A percentile compares a stretch with the other conserved stretches of the same genome.
Evolutionary conservation across 1,284 basidiomycete species (phyloP).

Genomic region (Vanrija humicola): DNA sequence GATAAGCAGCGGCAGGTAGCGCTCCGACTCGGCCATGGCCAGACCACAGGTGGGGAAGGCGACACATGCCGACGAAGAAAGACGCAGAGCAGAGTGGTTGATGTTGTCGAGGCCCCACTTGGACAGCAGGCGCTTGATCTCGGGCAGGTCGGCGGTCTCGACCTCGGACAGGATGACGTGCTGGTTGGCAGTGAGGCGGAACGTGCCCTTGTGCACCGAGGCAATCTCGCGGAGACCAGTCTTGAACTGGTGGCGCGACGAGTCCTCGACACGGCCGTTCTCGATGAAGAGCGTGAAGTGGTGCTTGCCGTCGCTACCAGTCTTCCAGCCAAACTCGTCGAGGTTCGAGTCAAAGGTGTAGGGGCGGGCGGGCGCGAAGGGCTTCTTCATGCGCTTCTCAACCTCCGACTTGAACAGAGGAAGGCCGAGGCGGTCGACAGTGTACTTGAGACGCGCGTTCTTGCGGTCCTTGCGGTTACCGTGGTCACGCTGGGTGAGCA

Average conservation of each 20-base stretch:
- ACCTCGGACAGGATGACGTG: slow-evolving; percentile 89
- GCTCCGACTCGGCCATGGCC: slow-evolving; percentile 92
- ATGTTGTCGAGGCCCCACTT: slow-evolving; percentile 92
- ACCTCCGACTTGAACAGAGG: slow-evolving; percentile 83
- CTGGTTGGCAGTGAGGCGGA: slow-evolving; percentile 93
- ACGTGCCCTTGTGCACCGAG: slow-evolving; percentile 85
- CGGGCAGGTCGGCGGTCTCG: slow-evolving; percentile 63
- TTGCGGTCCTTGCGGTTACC: slow-evolving; percentile 78
- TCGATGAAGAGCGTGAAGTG: slow-evolving; percentile 96
- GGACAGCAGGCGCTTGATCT: slow-evolving; percentile 73
- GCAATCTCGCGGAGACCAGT: slow-evolving; percentile 88
- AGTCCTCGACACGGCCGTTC: slow-evolving; percentile 94
- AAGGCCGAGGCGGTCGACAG: slow-evolving; percentile 89
- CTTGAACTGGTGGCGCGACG: slow-evolving; percentile 86
- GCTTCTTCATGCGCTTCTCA: slow-evolving; percentile 80
- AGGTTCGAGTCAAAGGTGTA: slow-evolving; percentile 86
- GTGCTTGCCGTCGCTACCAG: slow-evolving; percentile 80
- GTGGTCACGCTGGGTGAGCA: slow-evolving; percentile 92
- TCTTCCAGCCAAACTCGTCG: slow-evolving; percentile 91
- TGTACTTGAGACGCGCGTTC: slow-evolving; percentile 95
- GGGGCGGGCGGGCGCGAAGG: slow-evolving; percentile 66
- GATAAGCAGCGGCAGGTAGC: slow-evolving; percentile 90
- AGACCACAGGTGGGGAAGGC: slow-evolving; percentile 96
- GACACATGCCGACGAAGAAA: slow-evolving; percentile 90
- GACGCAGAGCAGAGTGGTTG: slow-evolving; percentile 70